A percentile compares a stretch with the other conserved stretches of the same genome.
phyloP scores from a whole-genome alignment of 2,329 filamentous ascomycete species.

The Fusarium graminum region DNA sequence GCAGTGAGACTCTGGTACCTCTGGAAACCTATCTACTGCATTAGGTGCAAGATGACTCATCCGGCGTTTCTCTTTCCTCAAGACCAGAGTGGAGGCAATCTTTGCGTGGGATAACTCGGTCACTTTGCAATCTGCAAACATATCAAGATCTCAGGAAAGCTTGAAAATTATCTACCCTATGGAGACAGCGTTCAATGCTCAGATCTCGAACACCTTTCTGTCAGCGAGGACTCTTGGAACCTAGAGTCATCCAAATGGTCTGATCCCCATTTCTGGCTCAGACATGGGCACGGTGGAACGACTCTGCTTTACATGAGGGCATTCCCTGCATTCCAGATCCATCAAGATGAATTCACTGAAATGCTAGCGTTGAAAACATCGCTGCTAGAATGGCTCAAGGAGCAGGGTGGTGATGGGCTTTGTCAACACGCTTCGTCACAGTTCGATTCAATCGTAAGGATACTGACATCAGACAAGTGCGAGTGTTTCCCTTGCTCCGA shows the following conservation, averaged over 20 bases:
- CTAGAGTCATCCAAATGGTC: accelerated
- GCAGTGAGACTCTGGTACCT: neutral
- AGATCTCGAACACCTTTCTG: neutral
- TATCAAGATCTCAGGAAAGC: neutral
- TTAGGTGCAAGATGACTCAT: neutral
- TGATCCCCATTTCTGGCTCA: accelerated
- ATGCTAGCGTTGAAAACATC: neutral
- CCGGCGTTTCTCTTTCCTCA: constrained; percentile 9
- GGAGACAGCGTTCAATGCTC: accelerated
- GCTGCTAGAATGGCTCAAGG: neutral
- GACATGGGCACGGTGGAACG: accelerated
- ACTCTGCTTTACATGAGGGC: accelerated
- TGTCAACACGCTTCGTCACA: constrained; percentile 13
- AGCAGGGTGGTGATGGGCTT: neutral
- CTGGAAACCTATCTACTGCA: neutral
- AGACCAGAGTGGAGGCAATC: neutral
- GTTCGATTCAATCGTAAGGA: neutral
- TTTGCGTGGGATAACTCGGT: constrained; percentile 1
- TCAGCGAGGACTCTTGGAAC: accelerated
- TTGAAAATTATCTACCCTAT: accelerated
- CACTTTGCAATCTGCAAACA: neutral
- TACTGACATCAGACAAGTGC: constrained; percentile 2
- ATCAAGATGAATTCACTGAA: neutral
- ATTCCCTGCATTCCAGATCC: neutral
- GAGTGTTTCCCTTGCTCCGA: constrained; percentile 4